Evolutionary conservation across 225 moss, liverwort and hornwort species (phyloP).

Genomic region (Asterella californica): DNA sequence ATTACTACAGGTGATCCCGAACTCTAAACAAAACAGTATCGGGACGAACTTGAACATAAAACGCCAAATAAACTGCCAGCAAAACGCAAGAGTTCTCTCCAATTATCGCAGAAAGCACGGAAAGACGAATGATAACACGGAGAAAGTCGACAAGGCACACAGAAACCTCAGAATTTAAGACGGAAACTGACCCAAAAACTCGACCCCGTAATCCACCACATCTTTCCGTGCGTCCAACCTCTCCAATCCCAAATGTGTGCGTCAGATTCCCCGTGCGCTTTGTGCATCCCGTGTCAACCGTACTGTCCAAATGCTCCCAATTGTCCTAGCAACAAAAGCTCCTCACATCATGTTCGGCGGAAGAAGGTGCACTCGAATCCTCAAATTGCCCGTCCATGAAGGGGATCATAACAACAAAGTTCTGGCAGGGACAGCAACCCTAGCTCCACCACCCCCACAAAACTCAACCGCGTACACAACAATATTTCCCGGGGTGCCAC

Average conservation of each 20-base stretch:
- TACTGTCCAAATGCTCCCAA: not conserved
- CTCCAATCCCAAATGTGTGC: conserved; percentile 13
- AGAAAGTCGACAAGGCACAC: not conserved
- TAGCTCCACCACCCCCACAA: conserved; percentile 5
- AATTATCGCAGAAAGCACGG: not conserved
- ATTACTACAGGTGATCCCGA: not conserved
- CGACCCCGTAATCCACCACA: conserved; percentile 20
- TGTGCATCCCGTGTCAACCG: conserved; percentile 12
- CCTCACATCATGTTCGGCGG: conserved; percentile 21
- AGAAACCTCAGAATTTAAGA: not conserved
- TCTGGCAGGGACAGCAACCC: not conserved
- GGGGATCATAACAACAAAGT: not conserved
- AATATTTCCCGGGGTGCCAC: not conserved
- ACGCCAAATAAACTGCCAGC: not conserved
- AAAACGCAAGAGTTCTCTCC: not conserved
- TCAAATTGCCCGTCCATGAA: conserved; percentile 18
- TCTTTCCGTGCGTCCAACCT: conserved; percentile 4
- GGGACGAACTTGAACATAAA: not conserved
- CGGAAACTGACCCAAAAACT: conserved; percentile 27
- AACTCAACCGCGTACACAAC: conserved; percentile 6
- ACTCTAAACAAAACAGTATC: conserved; percentile 4
- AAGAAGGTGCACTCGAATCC: not conserved
- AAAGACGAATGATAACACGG: not conserved
- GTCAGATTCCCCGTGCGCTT: conserved; percentile 1
- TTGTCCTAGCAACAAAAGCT: conserved; percentile 19